phyloP scores from a whole-genome alignment of 768 basidiomycete genomes.

The Steccherinum ochraceum region DNA sequence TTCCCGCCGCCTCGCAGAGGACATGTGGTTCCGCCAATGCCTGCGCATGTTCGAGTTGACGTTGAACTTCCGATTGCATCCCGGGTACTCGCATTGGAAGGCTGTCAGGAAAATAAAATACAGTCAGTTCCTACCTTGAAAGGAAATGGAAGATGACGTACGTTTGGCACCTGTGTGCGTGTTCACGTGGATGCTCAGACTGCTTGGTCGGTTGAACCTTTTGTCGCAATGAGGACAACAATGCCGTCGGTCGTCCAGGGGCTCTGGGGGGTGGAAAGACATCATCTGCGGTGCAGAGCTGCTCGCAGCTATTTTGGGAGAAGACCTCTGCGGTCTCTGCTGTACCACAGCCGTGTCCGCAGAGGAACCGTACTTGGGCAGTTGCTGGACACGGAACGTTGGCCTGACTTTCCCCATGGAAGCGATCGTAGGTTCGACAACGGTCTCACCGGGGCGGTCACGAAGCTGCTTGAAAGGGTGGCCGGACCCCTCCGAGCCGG shows the following conservation, averaged over 20 bases:
- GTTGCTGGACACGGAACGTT: conserved; percentile 12
- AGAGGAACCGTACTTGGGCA: background rate
- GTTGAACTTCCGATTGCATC: conserved; percentile 73
- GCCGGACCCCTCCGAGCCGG: background rate
- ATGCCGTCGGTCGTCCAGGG: conserved; percentile 22
- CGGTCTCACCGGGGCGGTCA: background rate
- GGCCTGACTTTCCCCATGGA: conserved; percentile 7
- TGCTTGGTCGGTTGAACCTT: conserved; percentile 65
- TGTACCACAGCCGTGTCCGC: background rate
- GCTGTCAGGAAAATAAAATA: conserved; percentile 34
- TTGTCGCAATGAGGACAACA: conserved; percentile 45
- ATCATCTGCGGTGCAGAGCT: background rate
- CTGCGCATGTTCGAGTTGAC: conserved; percentile 84
- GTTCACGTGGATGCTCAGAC: conserved; percentile 58
- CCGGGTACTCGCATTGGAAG: conserved; percentile 67
- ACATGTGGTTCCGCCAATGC: conserved; percentile 62
- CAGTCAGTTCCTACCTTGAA: background rate
- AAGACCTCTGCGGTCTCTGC: no score
- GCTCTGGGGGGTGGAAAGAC: background rate
- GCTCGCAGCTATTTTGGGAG: background rate
- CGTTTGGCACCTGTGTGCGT: conserved; percentile 67
- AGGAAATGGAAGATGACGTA: conserved; percentile 28
- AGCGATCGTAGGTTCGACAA: background rate
- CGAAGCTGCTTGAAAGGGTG: background rate
- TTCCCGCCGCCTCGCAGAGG: conserved; percentile 8